These are phyloP conservation scores for Fragilaria crotonensis DNA, from an alignment of 108 stramenopile genomes.

Conservation along the genomic window DNA sequence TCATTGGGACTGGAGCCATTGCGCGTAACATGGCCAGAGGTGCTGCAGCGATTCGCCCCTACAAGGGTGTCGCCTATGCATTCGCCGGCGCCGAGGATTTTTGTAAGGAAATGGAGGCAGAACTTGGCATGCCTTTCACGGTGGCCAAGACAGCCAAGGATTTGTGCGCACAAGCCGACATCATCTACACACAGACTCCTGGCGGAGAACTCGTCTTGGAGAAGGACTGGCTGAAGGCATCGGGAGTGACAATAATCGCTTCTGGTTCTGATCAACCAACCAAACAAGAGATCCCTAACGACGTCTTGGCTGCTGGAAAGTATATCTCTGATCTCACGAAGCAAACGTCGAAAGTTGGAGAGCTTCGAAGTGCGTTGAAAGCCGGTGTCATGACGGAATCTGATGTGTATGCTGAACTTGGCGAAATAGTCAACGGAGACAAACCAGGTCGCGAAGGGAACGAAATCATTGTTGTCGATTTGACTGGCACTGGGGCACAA, in stretches of 20 bases:
- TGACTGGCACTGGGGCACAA: slow-evolving; percentile 94
- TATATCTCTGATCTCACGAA: slow-evolving; percentile 84
- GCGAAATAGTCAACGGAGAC: slow-evolving; percentile 87
- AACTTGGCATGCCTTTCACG: slow-evolving; percentile 72
- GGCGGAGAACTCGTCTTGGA: slow-evolving; percentile 73
- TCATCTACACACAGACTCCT: slow-evolving; percentile 88
- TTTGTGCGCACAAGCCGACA: slow-evolving; percentile 59
- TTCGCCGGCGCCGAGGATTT: slow-evolving; percentile 71
- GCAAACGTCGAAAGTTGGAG: slow-evolving; percentile 87
- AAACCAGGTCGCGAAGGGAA: slow-evolving; percentile 85
- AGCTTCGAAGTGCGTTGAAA: slow-evolving; percentile 73
- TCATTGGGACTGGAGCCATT: slow-evolving; percentile 87
- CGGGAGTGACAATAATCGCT: slow-evolving; percentile 89
- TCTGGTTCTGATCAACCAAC: slow-evolving; percentile 91
- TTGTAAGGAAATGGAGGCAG: slow-evolving; percentile 65
- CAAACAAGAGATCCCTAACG: slow-evolving; percentile 88
- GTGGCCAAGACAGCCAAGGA: slow-evolving; percentile 71
- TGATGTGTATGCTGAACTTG: slow-evolving; percentile 91
- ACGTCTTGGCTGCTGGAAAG: slow-evolving; percentile 70
- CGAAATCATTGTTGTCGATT: slow-evolving; percentile 92
- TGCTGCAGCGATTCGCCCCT: slow-evolving; percentile 71
- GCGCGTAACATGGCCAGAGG: slow-evolving; percentile 88
- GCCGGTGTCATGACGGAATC: slow-evolving; percentile 85
- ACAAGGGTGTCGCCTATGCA: slow-evolving; percentile 72
- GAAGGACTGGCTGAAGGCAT: slow-evolving; percentile 67